These are phyloP conservation scores for Smallanthus sonchifolius DNA, from an alignment of 129 eudicot genomes.

Conservation along the genomic window DNA sequence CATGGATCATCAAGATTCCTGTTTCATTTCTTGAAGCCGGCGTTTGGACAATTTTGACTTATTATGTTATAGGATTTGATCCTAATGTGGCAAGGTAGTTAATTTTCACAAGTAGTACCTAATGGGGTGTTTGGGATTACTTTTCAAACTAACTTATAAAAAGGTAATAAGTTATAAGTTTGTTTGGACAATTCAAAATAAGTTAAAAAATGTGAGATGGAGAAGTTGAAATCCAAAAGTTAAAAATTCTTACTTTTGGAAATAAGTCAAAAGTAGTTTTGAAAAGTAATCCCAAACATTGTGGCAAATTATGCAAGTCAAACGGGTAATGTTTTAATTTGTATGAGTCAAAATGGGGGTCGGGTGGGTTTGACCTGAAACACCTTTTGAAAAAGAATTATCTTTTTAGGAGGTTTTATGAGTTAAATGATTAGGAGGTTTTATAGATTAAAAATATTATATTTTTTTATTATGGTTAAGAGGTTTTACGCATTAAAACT, in stretches of 20 bases:
- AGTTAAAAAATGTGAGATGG: too few species aligned
- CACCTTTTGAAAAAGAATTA: not conserved
- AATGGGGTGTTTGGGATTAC: too few species aligned
- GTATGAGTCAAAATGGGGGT: not conserved
- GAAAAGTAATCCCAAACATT: too few species aligned
- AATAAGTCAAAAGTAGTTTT: too few species aligned
- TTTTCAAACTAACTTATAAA: too few species aligned
- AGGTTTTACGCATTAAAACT: not conserved
- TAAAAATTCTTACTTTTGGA: too few species aligned
- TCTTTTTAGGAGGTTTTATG: not conserved
- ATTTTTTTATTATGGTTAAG: not conserved
- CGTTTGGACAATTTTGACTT: slow-evolving; percentile 52
- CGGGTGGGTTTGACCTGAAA: not conserved
- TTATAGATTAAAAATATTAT: too few species aligned
- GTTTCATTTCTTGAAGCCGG: slow-evolving; percentile 54
- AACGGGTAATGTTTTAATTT: not conserved
- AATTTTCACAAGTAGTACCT: not conserved
- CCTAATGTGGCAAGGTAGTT: slow-evolving; percentile 67
- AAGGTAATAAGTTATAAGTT: too few species aligned
- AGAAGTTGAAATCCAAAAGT: too few species aligned
- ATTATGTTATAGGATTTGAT: slow-evolving; percentile 71
- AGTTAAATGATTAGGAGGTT: not conserved
- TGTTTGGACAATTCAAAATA: too few species aligned
- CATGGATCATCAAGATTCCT: slow-evolving; percentile 72
- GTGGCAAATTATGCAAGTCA: not conserved